These are phyloP conservation scores for Podaxis mareebaensis DNA, from an alignment of 768 basidiomycete species.

Conservation along the genomic window DNA sequence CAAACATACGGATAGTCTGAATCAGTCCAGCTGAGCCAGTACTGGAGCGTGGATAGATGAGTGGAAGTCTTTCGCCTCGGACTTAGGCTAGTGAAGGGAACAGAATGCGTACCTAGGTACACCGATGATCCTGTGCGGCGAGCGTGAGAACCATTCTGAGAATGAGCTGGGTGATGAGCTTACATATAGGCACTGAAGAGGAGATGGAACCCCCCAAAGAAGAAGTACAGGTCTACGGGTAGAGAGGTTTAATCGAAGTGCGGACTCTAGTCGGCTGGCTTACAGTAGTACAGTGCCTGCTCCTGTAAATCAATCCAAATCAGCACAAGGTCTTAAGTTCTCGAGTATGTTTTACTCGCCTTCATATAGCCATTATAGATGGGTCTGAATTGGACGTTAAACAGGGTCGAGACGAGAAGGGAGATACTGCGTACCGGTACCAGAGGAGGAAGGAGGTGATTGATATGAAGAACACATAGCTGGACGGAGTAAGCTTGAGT, in stretches of 20 bases:
- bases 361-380: slow-evolving; percentile 99
- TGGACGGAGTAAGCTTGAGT: slow-evolving; percentile 33
- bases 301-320: slow-evolving; percentile 51
- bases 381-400: slow-evolving; percentile 52
- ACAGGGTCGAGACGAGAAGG: slow-evolving; percentile 16
- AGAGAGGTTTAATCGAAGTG: slow-evolving; percentile 28
- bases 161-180: slow-evolving; percentile 31
- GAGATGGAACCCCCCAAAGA: slow-evolving; percentile 95
- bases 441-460: slow-evolving; percentile 86
- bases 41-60: slow-evolving; percentile 38
- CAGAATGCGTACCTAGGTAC: slow-evolving; percentile 66
- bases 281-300: slow-evolving; percentile 93
- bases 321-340: slow-evolving; percentile 21
- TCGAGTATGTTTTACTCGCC: slow-evolving; percentile 43
- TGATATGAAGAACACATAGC: slow-evolving; percentile 80
- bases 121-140: slow-evolving; percentile 79
- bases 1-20: slow-evolving; percentile 84
- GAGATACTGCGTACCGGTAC: slow-evolving; percentile 71
- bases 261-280: slow-evolving; percentile 33
- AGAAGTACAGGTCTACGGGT: slow-evolving; percentile 86
- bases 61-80: slow-evolving; percentile 33
- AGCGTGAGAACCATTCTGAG: slow-evolving; percentile 29
- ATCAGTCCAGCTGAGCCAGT: slow-evolving; percentile 96
- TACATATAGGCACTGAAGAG: slow-evolving; percentile 92
- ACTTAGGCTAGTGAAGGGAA: slow-evolving; percentile 21